phyloP scores from a whole-genome alignment of 2,329 filamentous ascomycete genomes.

The Calonectria ilicicola region DNA sequence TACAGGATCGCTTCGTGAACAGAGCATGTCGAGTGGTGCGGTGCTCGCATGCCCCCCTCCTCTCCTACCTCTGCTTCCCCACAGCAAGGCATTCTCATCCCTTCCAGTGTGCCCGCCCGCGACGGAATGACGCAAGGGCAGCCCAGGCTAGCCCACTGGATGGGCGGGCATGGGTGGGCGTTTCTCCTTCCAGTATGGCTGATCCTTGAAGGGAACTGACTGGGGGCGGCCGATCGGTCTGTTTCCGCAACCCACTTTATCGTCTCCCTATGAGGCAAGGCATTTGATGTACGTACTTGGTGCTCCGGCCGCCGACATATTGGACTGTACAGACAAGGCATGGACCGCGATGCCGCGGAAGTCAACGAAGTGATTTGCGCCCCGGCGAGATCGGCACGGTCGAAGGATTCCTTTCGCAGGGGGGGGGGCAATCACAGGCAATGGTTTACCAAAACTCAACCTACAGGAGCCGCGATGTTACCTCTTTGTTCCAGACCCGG shows the following conservation, averaged over 20 bases:
- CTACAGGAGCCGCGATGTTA: conserved; percentile 18
- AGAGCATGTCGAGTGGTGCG: conserved; percentile 5
- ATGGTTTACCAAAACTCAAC: conserved; percentile 21
- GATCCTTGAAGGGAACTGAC: conserved; percentile 16
- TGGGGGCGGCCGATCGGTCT: conserved; percentile 39
- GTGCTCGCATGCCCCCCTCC: conserved; percentile 13
- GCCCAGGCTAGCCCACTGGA: conserved; percentile 19
- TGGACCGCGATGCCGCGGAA: conserved; percentile 1
- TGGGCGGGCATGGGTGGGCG: conserved; percentile 17
- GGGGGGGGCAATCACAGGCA: background rate
- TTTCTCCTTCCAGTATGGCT: conserved; percentile 20
- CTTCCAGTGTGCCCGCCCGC: conserved; percentile 35
- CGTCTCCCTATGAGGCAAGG: background rate
- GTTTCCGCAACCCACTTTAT: conserved; percentile 29
- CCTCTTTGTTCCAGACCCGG: conserved; percentile 22
- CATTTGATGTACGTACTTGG: background rate
- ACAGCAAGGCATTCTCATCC: conserved; percentile 43
- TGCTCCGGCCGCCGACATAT: background rate
- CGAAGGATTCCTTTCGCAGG: conserved; percentile 30
- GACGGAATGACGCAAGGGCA: conserved; percentile 41
- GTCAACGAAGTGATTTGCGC: conserved; percentile 26
- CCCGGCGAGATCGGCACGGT: conserved; percentile 32
- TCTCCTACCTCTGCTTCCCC: conserved; percentile 29
- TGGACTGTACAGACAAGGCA: background rate
- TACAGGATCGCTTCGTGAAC: background rate